A percentile compares a stretch with the other conserved stretches of the same genome.
Evolutionary conservation across 495 filamentous ascomycete genomes (phyloP).

Genomic region (Barbatosphaeria neglecta): DNA sequence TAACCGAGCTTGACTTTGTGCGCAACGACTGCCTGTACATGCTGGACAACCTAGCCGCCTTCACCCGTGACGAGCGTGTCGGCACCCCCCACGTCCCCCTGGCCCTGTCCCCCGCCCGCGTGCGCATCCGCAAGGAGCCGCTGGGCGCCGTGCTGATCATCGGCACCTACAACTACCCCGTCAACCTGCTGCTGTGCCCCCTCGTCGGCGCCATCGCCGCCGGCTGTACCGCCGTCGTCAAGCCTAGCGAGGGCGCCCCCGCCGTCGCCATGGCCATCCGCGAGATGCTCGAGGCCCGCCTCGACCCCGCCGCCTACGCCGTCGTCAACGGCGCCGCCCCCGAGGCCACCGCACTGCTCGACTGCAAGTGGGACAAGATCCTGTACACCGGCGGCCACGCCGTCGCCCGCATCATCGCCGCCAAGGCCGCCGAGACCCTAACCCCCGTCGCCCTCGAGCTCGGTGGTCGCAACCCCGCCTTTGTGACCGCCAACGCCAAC

Average conservation of each 20-base stretch:
- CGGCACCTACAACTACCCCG: slow-evolving; percentile 86
- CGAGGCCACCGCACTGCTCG: slow-evolving; percentile 70
- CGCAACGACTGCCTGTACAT: slow-evolving; percentile 69
- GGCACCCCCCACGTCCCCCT: slow-evolving; percentile 49
- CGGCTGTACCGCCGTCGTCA: slow-evolving; percentile 79
- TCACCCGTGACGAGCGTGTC: slow-evolving; percentile 69
- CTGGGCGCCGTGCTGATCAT: slow-evolving; percentile 76
- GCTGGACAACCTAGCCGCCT: slow-evolving; percentile 63
- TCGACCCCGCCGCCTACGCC: slow-evolving; percentile 68
- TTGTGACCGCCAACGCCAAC: slow-evolving; percentile 73
- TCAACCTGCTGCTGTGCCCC: slow-evolving; percentile 67
- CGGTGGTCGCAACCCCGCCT: slow-evolving; percentile 83
- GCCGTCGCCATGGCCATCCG: slow-evolving; percentile 66
- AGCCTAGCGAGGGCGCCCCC: slow-evolving; percentile 76
- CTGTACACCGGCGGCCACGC: slow-evolving; percentile 76
- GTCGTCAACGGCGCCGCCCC: slow-evolving; percentile 70
- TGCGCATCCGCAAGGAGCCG: slow-evolving; percentile 80
- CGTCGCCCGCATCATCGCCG: slow-evolving; percentile 79
- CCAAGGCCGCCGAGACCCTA: slow-evolving; percentile 82
- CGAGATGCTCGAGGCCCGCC: slow-evolving; percentile 55
- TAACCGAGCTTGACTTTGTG: slow-evolving; percentile 63
- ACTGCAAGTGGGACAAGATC: slow-evolving; percentile 94
- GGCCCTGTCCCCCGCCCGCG: slow-evolving; percentile 52
- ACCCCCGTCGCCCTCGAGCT: slow-evolving; percentile 85
- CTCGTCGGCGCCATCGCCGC: slow-evolving; percentile 83